Evolutionary conservation across 768 basidiomycete species (phyloP).

Genomic region (Pholiota molesta): DNA sequence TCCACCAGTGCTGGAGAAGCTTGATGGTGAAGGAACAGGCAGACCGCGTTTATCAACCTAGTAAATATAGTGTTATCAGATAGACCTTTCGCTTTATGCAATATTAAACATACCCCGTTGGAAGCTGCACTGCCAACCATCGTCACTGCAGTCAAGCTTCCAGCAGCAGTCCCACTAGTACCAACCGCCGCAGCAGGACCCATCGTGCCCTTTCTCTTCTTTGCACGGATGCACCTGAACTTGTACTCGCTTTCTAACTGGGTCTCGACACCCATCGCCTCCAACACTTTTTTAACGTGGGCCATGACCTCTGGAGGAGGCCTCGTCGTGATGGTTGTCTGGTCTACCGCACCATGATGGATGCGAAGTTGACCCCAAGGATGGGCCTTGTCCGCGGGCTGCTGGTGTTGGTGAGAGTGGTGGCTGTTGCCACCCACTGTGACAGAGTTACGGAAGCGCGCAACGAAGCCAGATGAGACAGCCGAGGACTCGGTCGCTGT

Average conservation of each 20-base stretch:
- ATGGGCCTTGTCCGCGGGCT: conserved; percentile 30
- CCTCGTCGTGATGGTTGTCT: conserved; percentile 82
- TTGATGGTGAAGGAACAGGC: conserved; percentile 77
- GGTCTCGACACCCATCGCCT: conserved; percentile 90
- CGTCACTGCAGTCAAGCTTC: conserved; percentile 69
- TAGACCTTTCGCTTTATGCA: conserved; percentile 6
- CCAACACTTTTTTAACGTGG: conserved; percentile 78
- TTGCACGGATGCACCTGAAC: conserved; percentile 80
- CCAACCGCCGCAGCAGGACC: conserved; percentile 32
- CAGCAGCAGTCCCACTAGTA: conserved; percentile 34
- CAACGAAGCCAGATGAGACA: conserved; percentile 49
- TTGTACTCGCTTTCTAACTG: conserved; percentile 90
- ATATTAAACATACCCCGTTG: conserved; percentile 70
- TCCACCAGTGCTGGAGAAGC: conserved; percentile 68
- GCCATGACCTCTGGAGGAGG: conserved; percentile 87
- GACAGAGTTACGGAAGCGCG: conserved; percentile 53
- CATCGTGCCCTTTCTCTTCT: conserved; percentile 63
- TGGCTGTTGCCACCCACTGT: conserved; percentile 42
- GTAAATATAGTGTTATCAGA: conserved; percentile 6
- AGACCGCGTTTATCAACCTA: conserved; percentile 91
- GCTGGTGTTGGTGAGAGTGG: conserved; percentile 31
- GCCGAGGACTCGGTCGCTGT: conserved; percentile 41
- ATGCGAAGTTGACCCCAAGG: conserved; percentile 60
- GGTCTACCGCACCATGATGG: conserved; percentile 93
- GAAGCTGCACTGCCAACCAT: conserved; percentile 84